Conservation (phyloP, 192 early-diverging fungal genomes). For the Dispira simplex region DNA sequence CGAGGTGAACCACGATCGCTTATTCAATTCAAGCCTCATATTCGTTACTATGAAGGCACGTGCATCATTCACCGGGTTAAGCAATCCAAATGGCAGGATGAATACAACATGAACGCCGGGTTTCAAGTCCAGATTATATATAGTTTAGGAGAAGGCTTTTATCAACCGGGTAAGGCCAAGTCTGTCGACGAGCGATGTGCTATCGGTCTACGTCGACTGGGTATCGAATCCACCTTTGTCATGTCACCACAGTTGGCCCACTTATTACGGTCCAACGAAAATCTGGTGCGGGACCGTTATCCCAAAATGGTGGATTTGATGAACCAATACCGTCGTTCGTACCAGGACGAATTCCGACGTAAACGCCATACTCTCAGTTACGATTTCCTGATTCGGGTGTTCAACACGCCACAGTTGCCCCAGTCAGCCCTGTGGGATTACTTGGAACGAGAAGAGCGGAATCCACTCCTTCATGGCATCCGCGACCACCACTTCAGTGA, state of each 20-base stretch:
- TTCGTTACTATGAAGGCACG: conserved; percentile 27
- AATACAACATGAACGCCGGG: conserved; percentile 38
- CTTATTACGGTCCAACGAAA: conserved; percentile 37
- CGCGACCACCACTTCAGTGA: conserved; percentile 13
- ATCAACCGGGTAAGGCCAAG: conserved; percentile 23
- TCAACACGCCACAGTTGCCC: conserved; percentile 23
- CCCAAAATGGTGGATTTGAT: conserved; percentile 20
- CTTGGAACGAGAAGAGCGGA: conserved; percentile 21
- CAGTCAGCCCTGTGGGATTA: conserved; percentile 16
- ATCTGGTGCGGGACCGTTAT: conserved; percentile 27
- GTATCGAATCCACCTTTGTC: conserved; percentile 31
- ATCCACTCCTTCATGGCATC: conserved; percentile 16
- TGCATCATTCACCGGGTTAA: conserved; percentile 31
- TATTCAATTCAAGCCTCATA: conserved; percentile 16
- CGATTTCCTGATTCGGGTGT: conserved; percentile 28
- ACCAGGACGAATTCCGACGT: conserved; percentile 27
- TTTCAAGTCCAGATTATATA: conserved; percentile 34
- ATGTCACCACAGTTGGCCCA: conserved; percentile 30
- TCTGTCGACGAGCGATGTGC: conserved; percentile 15
- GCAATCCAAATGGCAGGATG: conserved; percentile 20
- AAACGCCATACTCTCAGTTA: conserved; percentile 33
- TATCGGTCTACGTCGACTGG: conserved; percentile 24
- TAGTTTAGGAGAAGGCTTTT: conserved; percentile 26
- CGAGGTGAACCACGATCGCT: not conserved
- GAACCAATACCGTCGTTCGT: conserved; percentile 25